Evolutionary conservation across 2,329 filamentous ascomycete species (phyloP).

Genomic region (Cladosporium sp.): DNA sequence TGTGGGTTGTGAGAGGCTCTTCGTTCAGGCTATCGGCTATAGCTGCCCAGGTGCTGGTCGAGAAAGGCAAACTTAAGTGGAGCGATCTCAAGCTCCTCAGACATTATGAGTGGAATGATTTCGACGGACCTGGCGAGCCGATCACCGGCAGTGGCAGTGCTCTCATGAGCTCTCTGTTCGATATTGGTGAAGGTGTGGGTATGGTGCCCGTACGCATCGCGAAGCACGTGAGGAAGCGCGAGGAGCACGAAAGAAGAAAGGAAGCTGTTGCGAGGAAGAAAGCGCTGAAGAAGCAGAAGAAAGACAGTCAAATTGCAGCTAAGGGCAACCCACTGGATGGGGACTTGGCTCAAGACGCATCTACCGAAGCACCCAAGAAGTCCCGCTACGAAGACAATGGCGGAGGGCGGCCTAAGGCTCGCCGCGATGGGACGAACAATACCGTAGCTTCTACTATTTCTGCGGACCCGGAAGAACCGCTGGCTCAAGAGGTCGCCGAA

Average conservation of each 20-base stretch:
- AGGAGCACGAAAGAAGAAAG: constrained; percentile 49
- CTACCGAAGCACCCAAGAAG: neutral
- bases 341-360: neutral
- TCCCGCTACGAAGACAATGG: constrained; percentile 4
- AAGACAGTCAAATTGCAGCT: constrained; percentile 11
- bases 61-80: constrained; percentile 59
- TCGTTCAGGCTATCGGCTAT: constrained; percentile 58
- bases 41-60: constrained; percentile 62
- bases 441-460: constrained; percentile 27
- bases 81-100: constrained; percentile 60
- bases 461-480: constrained; percentile 24
- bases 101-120: constrained; percentile 72
- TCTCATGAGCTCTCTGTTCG: constrained; percentile 54
- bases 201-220: constrained; percentile 60
- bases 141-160: constrained; percentile 63
- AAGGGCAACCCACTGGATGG: neutral
- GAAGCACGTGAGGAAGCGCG: constrained; percentile 54
- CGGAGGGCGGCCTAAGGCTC: constrained; percentile 16
- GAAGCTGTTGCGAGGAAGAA: constrained; percentile 31
- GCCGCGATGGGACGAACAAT: constrained; percentile 20
- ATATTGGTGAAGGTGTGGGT: constrained; percentile 59
- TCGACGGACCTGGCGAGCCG: constrained; percentile 70
- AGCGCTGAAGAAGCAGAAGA: constrained; percentile 22
- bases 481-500: constrained; percentile 43
- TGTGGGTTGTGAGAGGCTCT: constrained; percentile 62